phyloP scores from a whole-genome alignment of 106 monocot species.

The Amphibolis antarctica region DNA sequence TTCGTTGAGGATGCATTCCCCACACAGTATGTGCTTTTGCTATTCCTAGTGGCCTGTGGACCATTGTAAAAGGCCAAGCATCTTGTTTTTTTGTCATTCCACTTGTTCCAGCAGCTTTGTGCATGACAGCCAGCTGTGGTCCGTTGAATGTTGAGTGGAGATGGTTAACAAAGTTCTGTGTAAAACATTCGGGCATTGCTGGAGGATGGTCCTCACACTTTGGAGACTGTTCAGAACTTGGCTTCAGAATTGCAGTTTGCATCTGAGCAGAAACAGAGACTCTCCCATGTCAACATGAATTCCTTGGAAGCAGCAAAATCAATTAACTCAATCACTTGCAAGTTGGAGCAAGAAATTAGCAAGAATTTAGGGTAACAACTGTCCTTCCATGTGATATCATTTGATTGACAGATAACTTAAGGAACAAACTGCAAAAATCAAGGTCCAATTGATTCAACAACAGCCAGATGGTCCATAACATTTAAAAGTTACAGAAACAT shows the following conservation, averaged over 20 bases:
- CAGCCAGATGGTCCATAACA: too few relatives aligned
- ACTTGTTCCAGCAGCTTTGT: constrained; percentile 77
- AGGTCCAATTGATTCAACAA: too few relatives aligned
- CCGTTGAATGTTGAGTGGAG: constrained; percentile 71
- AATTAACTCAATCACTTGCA: too few relatives aligned
- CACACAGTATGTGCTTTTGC: constrained; percentile 97
- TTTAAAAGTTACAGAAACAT: too few relatives aligned
- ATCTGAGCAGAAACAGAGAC: constrained; percentile 36
- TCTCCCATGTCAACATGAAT: background rate
- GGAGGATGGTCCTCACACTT: constrained; percentile 87
- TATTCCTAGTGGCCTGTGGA: constrained; percentile 94
- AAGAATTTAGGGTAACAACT: too few relatives aligned
- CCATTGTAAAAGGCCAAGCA: constrained; percentile 96
- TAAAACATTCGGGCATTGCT: constrained; percentile 93
- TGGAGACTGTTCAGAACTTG: constrained; percentile 86
- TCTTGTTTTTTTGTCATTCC: constrained; percentile 51
- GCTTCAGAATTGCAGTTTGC: constrained; percentile 92
- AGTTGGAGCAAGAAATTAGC: too few relatives aligned
- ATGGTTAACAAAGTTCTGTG: constrained; percentile 77
- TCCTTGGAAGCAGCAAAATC: background rate
- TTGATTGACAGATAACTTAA: too few relatives aligned
- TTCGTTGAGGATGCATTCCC: too few relatives aligned
- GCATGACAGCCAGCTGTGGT: constrained; percentile 80
- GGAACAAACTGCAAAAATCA: too few relatives aligned
- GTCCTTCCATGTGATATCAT: too few relatives aligned